Percentiles rank a stretch among this genome's conserved stretches.
Evolutionary conservation across 2,329 filamentous ascomycete species (phyloP).

Genomic region (Verticillium nubilum): DNA sequence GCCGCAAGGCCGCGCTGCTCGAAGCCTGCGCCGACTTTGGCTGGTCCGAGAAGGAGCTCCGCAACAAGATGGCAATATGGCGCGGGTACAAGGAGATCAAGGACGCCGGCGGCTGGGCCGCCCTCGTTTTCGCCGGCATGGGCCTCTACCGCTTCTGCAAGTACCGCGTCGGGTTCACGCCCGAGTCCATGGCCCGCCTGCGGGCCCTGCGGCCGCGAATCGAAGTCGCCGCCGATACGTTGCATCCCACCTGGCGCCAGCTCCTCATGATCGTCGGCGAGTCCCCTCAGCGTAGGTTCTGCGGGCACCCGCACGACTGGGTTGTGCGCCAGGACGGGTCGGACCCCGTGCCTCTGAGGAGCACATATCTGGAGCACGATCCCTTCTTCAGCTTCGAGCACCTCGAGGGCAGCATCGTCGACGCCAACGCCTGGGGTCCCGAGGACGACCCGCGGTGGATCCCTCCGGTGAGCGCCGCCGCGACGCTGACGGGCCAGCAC

Average conservation of each 20-base stretch:
- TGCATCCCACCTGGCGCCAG: conserved; percentile 48
- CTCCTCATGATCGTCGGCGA: conserved; percentile 41
- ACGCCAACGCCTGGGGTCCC: conserved; percentile 39
- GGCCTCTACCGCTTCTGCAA: conserved; percentile 57
- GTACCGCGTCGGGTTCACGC: conserved; percentile 48
- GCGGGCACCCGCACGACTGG: conserved; percentile 46
- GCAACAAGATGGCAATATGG: conserved; percentile 46
- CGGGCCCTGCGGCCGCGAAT: conserved; percentile 37
- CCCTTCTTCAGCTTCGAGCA: conserved; percentile 41
- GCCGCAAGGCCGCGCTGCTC: conserved; percentile 44
- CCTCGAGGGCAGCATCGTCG: conserved; percentile 42
- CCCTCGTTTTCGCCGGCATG: conserved; percentile 51
- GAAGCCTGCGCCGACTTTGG: conserved; percentile 48
- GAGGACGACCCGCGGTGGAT: conserved; percentile 41
- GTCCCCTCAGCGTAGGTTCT: conserved; percentile 30
- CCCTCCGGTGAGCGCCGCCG: conserved; percentile 18
- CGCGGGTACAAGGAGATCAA: conserved; percentile 55
- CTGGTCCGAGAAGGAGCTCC: conserved; percentile 52
- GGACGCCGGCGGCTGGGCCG: conserved; percentile 48
- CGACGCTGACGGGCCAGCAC: conserved; percentile 13
- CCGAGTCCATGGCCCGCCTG: conserved; percentile 42
- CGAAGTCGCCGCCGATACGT: conserved; percentile 47
- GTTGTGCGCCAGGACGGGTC: conserved; percentile 37
- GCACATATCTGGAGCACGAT: conserved; percentile 41
- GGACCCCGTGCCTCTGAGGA: conserved; percentile 32